Evolutionary conservation across 2,329 filamentous ascomycete genomes (phyloP).

Genomic region (Claviceps lovelessii): DNA sequence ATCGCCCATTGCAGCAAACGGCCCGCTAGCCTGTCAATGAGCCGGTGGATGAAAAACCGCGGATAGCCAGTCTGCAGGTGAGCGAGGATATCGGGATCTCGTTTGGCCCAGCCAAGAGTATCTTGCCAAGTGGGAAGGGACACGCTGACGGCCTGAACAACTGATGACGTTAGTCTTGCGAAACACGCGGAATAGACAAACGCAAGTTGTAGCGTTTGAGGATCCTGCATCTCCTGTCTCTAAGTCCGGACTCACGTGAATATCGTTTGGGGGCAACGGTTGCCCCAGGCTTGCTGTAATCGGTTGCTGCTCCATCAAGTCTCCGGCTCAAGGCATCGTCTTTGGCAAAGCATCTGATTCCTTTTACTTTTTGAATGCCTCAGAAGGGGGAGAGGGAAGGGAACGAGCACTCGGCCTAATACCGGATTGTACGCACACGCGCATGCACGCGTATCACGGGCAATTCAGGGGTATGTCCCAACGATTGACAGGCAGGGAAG

Average conservation of each 20-base stretch:
- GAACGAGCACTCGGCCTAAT: no score
- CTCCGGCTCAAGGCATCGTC: background rate
- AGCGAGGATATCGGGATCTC: constrained; percentile 10
- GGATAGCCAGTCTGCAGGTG: constrained; percentile 15
- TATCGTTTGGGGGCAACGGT: background rate
- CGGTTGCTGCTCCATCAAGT: background rate
- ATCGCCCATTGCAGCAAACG: constrained; percentile 9
- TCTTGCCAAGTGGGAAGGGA: constrained; percentile 17
- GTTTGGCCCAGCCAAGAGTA: constrained; percentile 12
- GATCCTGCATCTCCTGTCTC: no score
- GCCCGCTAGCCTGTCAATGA: constrained; percentile 10
- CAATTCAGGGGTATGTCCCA: no score
- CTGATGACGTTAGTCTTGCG: background rate
- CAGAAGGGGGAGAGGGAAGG: constrained; percentile 13
- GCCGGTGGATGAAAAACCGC: constrained; percentile 14
- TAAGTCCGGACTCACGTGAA: background rate
- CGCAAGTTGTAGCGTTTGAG: no score
- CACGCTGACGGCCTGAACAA: constrained; percentile 15
- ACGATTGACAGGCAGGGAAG: no score
- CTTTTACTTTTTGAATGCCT: background rate
- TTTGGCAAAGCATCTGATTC: background rate
- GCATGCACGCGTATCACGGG: no score
- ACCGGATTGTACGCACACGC: no score
- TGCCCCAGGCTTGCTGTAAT: background rate
- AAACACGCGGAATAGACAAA: background rate